Percentiles rank a stretch among this genome's conserved stretches.
phyloP scores from a whole-genome alignment of 192 early-diverging fungal species.

The Diversispora epigaea region DNA sequence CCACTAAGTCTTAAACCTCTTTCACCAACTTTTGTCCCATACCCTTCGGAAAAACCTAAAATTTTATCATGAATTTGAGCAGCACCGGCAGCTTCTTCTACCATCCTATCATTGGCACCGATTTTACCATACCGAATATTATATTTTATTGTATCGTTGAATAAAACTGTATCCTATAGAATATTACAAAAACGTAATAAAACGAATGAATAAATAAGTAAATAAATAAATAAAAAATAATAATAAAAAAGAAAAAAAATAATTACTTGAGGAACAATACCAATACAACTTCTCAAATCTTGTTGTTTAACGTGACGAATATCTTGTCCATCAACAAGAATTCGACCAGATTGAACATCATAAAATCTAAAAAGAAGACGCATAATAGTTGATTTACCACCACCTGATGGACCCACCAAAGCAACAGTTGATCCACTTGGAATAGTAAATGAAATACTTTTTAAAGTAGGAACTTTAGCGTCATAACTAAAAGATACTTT shows the following conservation, averaged over 20 bases:
- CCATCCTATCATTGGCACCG: constrained; percentile 50
- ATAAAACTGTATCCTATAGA: constrained; percentile 66
- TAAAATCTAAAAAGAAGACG: constrained; percentile 92
- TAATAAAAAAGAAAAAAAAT: neutral
- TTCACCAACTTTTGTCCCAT: constrained; percentile 71
- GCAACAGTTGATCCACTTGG: constrained; percentile 83
- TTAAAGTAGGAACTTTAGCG: constrained; percentile 52
- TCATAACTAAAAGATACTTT: constrained; percentile 89
- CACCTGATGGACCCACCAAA: constrained; percentile 92
- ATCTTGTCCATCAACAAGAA: constrained; percentile 84
- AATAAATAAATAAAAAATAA: neutral
- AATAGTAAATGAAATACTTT: constrained; percentile 75
- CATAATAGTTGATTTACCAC: constrained; percentile 83
- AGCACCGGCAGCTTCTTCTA: constrained; percentile 53
- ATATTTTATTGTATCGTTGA: constrained; percentile 65
- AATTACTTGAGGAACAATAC: constrained; percentile 78
- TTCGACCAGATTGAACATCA: constrained; percentile 76
- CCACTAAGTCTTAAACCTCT: constrained; percentile 71
- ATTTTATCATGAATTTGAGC: constrained; percentile 67
- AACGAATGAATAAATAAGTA: neutral
- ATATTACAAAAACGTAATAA: neutral
- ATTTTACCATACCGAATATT: constrained; percentile 66
- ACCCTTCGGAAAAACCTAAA: constrained; percentile 55
- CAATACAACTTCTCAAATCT: constrained; percentile 75
- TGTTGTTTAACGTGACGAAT: constrained; percentile 72